Evolutionary conservation across 2,329 filamentous ascomycete genomes (phyloP).

Genomic region (Neofusicoccum ribis): DNA sequence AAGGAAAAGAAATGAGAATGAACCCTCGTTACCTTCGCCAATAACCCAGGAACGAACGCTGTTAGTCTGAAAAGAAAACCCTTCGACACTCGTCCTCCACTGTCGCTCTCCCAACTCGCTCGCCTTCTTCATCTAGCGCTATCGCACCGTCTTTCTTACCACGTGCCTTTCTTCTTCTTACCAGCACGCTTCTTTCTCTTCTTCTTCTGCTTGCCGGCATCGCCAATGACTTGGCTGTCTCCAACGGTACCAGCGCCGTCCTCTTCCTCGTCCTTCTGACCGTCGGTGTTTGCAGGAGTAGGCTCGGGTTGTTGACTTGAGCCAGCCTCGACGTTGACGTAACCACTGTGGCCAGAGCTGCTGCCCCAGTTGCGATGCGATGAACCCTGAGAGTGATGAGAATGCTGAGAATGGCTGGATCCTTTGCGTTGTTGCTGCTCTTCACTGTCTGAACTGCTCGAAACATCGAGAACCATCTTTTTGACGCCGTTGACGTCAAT

Average conservation of each 20-base stretch:
- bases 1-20: background rate
- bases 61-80: background rate
- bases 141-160: constrained; percentile 21
- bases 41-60: constrained; percentile 1
- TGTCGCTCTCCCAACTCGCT: background rate
- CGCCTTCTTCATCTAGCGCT: background rate
- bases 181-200: constrained; percentile 38
- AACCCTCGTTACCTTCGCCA: background rate
- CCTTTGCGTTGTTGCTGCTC: background rate
- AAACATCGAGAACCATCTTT: constrained; percentile 74
- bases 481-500: constrained; percentile 71
- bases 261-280: constrained; percentile 21
- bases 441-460: constrained; percentile 44
- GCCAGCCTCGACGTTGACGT: background rate
- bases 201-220: constrained; percentile 23
- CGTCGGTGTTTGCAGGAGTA: constrained; percentile 27
- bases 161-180: constrained; percentile 36
- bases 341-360: constrained; percentile 9
- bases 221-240: constrained; percentile 22
- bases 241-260: constrained; percentile 24
- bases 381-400: constrained; percentile 6
- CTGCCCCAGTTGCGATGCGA: constrained; percentile 11
- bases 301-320: constrained; percentile 19
- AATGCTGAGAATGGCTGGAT: constrained; percentile 12
- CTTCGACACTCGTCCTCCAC: background rate